These are phyloP conservation scores for Hamigera avellanea DNA, from an alignment of 495 filamentous ascomycete genomes.

Conservation along the genomic window DNA sequence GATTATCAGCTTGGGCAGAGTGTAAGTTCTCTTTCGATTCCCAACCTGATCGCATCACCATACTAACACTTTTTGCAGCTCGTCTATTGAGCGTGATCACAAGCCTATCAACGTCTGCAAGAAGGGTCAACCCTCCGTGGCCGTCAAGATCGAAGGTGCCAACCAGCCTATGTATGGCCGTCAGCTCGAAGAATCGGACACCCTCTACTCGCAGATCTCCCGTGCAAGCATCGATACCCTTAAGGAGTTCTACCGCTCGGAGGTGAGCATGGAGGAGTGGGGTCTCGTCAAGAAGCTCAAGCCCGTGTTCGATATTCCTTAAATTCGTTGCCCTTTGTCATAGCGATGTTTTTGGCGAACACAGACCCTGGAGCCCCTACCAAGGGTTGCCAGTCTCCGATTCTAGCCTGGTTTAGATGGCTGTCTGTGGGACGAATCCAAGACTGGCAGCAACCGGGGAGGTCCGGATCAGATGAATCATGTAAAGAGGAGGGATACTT, in stretches of 20 bases:
- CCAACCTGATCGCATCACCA: not conserved
- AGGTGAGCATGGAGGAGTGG: conserved; percentile 94
- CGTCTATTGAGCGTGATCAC: conserved; percentile 94
- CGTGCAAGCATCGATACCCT: conserved; percentile 83
- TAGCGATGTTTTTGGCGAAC: too few relatives aligned
- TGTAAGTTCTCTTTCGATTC: conserved; percentile 54
- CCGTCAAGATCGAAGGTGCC: conserved; percentile 91
- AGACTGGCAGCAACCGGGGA: too few relatives aligned
- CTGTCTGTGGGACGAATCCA: too few relatives aligned
- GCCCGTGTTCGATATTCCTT: conserved; percentile 83
- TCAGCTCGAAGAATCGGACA: conserved; percentile 89
- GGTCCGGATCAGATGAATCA: too few relatives aligned
- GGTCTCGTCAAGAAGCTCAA: conserved; percentile 84
- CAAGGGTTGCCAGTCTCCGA: too few relatives aligned
- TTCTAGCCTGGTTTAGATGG: too few relatives aligned
- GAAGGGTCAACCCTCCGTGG: conserved; percentile 91
- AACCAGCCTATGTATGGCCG: conserved; percentile 94
- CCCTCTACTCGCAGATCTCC: conserved; percentile 76
- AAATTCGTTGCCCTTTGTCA: conserved; percentile 7
- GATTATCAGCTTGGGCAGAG: conserved; percentile 75
- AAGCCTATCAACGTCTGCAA: conserved; percentile 86
- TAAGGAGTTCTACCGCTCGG: conserved; percentile 88
- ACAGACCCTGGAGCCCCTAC: too few relatives aligned
- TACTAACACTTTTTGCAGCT: conserved; percentile 33
- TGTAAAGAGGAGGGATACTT: too few relatives aligned